Conservation (phyloP, 1,284 basidiomycete genomes). For the Naganishia sp. region DNA sequence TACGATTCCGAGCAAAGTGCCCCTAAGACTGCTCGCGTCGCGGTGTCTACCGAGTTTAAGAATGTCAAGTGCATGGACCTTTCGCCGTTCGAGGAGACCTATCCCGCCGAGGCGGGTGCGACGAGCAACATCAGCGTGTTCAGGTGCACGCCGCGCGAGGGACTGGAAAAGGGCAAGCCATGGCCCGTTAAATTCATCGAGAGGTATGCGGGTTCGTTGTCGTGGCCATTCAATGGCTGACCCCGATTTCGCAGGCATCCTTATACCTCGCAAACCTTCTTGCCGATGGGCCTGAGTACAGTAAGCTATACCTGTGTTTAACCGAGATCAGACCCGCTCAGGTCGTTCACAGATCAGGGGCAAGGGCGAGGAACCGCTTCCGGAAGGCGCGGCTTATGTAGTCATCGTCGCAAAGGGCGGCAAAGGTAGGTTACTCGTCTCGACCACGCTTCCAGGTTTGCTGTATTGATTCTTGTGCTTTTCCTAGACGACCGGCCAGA, state of each 20-base stretch:
- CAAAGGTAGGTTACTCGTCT: conserved; percentile 42
- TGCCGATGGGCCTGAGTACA: conserved; percentile 73
- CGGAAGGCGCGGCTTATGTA: conserved; percentile 46
- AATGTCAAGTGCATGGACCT: conserved; percentile 84
- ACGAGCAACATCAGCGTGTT: conserved; percentile 71
- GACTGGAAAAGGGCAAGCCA: conserved; percentile 56
- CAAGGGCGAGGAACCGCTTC: conserved; percentile 46
- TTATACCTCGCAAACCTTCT: conserved; percentile 71
- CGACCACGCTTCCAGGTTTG: neutral
- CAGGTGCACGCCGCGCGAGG: conserved; percentile 62
- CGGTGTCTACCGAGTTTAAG: conserved; percentile 72
- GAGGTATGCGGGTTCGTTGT: conserved; percentile 35
- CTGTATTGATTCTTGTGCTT: neutral
- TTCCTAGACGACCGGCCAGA: conserved; percentile 70
- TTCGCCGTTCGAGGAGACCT: conserved; percentile 65
- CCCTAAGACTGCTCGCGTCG: conserved; percentile 61
- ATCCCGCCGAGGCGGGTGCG: conserved; percentile 60
- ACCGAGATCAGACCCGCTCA: neutral
- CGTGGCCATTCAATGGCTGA: neutral
- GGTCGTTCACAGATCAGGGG: conserved; percentile 40
- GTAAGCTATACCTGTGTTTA: conserved; percentile 39
- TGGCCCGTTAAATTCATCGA: conserved; percentile 56
- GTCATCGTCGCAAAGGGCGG: conserved; percentile 82
- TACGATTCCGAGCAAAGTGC: conserved; percentile 49
- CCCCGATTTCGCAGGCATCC: conserved; percentile 39